Evolutionary conservation across 305 asterid genomes (phyloP).

Genomic region (Fraxinus ornus): DNA sequence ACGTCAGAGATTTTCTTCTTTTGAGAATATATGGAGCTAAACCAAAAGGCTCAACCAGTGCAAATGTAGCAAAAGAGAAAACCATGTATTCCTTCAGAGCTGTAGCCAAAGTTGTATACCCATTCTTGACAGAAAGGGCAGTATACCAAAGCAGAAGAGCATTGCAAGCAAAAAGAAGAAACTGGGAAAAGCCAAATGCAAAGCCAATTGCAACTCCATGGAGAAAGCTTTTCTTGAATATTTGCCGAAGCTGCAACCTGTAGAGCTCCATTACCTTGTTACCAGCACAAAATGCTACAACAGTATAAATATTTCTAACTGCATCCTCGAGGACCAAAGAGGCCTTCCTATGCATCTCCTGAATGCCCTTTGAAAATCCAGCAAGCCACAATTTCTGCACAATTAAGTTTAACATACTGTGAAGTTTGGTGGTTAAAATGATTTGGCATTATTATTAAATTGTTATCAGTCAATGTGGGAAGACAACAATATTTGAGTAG

Average conservation of each 20-base stretch:
- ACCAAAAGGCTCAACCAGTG: conserved; percentile 98
- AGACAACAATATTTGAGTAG: background rate
- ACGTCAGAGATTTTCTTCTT: conserved; percentile 79
- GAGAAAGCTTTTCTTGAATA: conserved; percentile 89
- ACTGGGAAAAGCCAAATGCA: conserved; percentile 95
- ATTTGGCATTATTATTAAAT: background rate
- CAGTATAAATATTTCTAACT: conserved; percentile 93
- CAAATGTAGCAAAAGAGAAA: conserved; percentile 96
- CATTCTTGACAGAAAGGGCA: conserved; percentile 69
- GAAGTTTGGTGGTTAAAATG: conserved; percentile 14
- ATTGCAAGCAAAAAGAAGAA: conserved; percentile 97
- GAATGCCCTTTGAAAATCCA: conserved; percentile 98
- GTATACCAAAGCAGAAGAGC: conserved; percentile 98
- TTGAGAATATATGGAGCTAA: conserved; percentile 98
- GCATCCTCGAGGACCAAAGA: conserved; percentile 98
- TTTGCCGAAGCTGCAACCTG: conserved; percentile 70
- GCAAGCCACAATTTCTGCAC: conserved; percentile 99
- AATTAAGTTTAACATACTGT: conserved; percentile 20
- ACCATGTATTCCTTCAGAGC: conserved; percentile 97
- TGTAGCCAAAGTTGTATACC: conserved; percentile 54
- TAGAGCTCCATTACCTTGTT: conserved; percentile 99
- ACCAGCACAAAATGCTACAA: conserved; percentile 98
- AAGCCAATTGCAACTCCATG: conserved; percentile 98
- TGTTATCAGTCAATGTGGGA: background rate
- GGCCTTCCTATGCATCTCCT: conserved; percentile 99